Base-by-base conservation (phyloP, 306 rosid species). In the Ormosia emarginata region DNA sequence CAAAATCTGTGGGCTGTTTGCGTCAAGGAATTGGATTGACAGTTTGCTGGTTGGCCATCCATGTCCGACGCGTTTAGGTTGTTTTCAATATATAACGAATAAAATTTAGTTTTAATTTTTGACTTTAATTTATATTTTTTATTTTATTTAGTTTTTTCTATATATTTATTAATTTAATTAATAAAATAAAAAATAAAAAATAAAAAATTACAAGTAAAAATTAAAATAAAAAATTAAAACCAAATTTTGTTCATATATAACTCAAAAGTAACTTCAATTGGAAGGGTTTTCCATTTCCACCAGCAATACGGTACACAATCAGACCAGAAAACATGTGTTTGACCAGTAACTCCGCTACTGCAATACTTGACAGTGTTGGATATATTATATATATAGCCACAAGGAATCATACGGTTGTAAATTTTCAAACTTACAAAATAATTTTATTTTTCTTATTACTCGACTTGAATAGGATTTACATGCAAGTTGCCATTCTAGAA, bases 1-100 rank as follows among this genome's bases (percentile, higher is more conserved):
- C n/a, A 77, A 34, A 18, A 32, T 44, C 34, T 41, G 8, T 81
- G 75, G 56, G 5, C 12, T 82, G 64, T 70, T 77, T 50, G 74
- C 18, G 4, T 58, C 62, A 57, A 43, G 47, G 13, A 39, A 57
- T 74, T 71, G 81, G 72, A 77, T 46, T 49, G 9, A 24, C 24
- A 24, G 66, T 18, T 11, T 12, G 3, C 10, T n/a, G 11, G 15
- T 11, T 74, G 67, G 4, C 68, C 56, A 74, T 29, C 79, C 36
- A 41, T 40, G 30, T 13, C 68, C 9, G 11, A 56, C 11, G 2
- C 24, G 8, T 37, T 37, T 6, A 17, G 32, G 66, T 50, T 72
- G 62, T 57, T 71, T 61, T 71, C 74, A 57, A 11, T 41, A 57
- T 24, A 74, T 24, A 24, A 24, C n/a, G n/a, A n/a, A n/a, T n/a